Evolutionary conservation across 1,139 yeast genomes (phyloP), one percentile per base, ranked within the genome.

Genomic region (Suhomyces terraborum): DNA sequence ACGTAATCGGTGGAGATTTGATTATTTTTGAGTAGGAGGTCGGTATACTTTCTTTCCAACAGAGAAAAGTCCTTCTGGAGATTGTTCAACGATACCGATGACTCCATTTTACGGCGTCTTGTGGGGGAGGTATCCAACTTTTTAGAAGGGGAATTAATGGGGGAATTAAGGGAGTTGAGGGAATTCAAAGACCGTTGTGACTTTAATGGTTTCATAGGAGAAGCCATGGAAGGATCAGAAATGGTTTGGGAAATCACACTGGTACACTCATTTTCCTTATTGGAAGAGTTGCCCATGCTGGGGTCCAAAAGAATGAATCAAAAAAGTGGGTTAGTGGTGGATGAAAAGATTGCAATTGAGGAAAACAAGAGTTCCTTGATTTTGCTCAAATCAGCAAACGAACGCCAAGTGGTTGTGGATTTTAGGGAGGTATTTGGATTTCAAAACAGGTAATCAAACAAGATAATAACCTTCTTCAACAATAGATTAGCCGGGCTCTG

Each of bases 1-100:
- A 46, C 45, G 28, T 51, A 53, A n/a, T 64, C 67, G 10, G 38
- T 40, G 8, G 49, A 33, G 8, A 62, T 31, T 9, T 42, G 47
- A 28, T 55, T 58, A 40, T 56, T 54, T 31, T 50, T 49, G n/a
- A 62, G 46, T 8, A 64, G 38, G 4, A 60, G 42, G 39, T 66
- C 69, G 12, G 66, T 58, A 44, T 60, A 61, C 36, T 58, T 62
- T 37, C 66, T 49, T 42, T 65, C 67, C 13, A 52, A 39, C 14
- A 37, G 41, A 19, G 27, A 17, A 25, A 44, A 44, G 12, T 42
- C 52, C 14, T 33, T 30, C 23, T 49, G 53, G 19, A 49, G 38
- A 18, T 16, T 34, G 12, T 41, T 9, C 13, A 28, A n/a, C 10
- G 35, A 8, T 7, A 28, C 13, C 7, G 32, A 5, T 19, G 36